Percentiles rank a stretch among this genome's conserved stretches.
These are phyloP conservation scores for Calonectria multiphialidica DNA, from an alignment of 2,329 filamentous ascomycete species.

Conservation along the genomic window DNA sequence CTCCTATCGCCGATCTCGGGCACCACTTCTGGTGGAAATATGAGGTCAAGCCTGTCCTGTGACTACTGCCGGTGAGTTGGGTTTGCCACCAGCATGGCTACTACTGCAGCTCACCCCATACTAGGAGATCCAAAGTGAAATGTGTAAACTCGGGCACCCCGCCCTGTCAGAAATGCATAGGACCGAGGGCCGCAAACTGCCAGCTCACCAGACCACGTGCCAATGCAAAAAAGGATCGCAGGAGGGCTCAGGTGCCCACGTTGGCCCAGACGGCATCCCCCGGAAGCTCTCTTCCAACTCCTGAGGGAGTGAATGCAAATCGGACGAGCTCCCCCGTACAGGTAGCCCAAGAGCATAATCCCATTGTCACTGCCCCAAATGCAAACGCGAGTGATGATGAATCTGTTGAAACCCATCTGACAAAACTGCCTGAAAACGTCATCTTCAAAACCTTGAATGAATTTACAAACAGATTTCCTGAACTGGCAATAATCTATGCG, in stretches of 20 bases:
- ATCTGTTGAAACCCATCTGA: neutral
- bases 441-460: neutral
- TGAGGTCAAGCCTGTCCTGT: slow-evolving; percentile 18
- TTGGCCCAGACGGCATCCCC: neutral
- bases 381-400: neutral
- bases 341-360: too few species aligned
- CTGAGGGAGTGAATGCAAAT: neutral
- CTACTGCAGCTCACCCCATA: neutral
- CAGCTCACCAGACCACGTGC: neutral
- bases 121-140: slow-evolving; percentile 14
- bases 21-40: neutral
- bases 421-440: neutral
- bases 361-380: neutral
- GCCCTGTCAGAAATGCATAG: slow-evolving; percentile 13
- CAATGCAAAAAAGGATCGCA: neutral
- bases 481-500: slow-evolving; percentile 2
- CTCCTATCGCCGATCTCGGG: neutral
- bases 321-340: neutral
- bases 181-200: neutral
- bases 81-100: too few species aligned
- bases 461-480: slow-evolving; percentile 13
- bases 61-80: slow-evolving; percentile 7
- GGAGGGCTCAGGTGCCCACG: neutral
- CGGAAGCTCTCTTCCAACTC: neutral
- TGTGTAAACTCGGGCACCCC: slow-evolving; percentile 5